These are phyloP conservation scores for Fusarium bulbicola DNA, from an alignment of 2,329 filamentous ascomycete genomes.

Conservation along the genomic window DNA sequence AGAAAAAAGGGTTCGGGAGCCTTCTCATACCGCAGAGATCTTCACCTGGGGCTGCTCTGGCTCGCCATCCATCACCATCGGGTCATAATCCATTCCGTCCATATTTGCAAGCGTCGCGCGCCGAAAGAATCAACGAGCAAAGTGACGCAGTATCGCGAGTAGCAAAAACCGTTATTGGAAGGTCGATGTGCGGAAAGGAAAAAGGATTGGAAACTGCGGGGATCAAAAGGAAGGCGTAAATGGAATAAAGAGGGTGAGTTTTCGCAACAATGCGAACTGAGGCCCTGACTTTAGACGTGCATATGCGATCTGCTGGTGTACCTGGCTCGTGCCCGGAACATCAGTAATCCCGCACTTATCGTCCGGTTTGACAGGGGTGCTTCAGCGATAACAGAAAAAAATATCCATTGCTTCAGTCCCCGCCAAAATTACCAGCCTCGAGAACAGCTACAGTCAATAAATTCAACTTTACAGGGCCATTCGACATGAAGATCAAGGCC, in stretches of 20 bases:
- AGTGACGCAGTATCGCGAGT: neutral
- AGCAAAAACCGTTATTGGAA: neutral
- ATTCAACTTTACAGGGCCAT: neutral
- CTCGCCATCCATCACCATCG: conserved; percentile 68
- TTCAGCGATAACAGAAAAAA: conserved; percentile 46
- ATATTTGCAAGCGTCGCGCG: conserved; percentile 41
- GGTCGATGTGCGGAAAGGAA: neutral
- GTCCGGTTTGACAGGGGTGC: neutral
- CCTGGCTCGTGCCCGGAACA: conserved; percentile 38
- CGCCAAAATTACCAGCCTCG: conserved; percentile 28
- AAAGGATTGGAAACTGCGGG: neutral
- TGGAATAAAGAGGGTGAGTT: conserved; percentile 25
- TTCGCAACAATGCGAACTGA: conserved; percentile 36
- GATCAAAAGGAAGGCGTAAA: neutral
- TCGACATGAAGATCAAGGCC: conserved; percentile 68
- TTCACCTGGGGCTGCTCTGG: conserved; percentile 66
- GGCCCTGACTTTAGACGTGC: conserved; percentile 25
- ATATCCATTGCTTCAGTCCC: conserved; percentile 36
- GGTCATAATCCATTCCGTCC: conserved; percentile 67
- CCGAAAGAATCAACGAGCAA: conserved; percentile 12
- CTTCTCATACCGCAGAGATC: conserved; percentile 63
- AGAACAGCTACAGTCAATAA: conserved; percentile 8
- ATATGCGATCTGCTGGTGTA: conserved; percentile 36
- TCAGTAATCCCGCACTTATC: conserved; percentile 47
- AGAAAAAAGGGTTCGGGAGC: neutral